phyloP scores from a whole-genome alignment of 75 land plant species.

The Chamaecyparis obtusa region DNA sequence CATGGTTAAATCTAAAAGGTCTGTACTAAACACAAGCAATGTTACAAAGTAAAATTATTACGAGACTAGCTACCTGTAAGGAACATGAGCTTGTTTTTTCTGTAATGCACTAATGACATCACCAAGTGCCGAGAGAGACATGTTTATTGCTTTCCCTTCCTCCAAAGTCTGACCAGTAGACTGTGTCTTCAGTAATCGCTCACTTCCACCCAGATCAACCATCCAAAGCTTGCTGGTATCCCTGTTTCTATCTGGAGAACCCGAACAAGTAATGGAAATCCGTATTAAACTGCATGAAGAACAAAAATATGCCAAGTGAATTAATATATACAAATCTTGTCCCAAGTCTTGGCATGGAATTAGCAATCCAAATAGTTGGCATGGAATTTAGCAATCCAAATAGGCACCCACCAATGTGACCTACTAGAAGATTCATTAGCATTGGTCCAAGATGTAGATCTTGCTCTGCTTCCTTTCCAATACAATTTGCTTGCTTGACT shows the following conservation, averaged over 20 bases:
- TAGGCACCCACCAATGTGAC: constrained; percentile 63
- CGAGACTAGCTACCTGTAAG: constrained; percentile 58
- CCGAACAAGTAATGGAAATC: constrained; percentile 33
- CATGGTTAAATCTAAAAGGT: background rate
- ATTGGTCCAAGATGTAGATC: constrained; percentile 69
- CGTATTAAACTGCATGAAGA: constrained; percentile 47
- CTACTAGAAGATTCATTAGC: constrained; percentile 64
- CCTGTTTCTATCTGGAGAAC: constrained; percentile 34
- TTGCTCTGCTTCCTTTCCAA: constrained; percentile 37
- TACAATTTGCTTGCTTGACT: constrained; percentile 51
- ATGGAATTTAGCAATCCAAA: background rate
- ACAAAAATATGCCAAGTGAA: background rate
- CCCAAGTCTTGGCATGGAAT: background rate
- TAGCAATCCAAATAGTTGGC: background rate
- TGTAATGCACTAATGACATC: constrained; percentile 88
- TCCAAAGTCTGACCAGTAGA: constrained; percentile 76
- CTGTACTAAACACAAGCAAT: background rate
- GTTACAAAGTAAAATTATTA: background rate
- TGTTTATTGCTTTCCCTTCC: constrained; percentile 89
- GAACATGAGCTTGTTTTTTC: constrained; percentile 61
- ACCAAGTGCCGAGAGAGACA: constrained; percentile 87
- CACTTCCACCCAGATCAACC: constrained; percentile 95
- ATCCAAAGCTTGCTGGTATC: constrained; percentile 80
- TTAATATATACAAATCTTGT: background rate
- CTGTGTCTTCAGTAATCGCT: constrained; percentile 72